These are phyloP conservation scores for Globisporangium apiculatum DNA, from an alignment of 352 stramenopile species.

Conservation along the genomic window DNA sequence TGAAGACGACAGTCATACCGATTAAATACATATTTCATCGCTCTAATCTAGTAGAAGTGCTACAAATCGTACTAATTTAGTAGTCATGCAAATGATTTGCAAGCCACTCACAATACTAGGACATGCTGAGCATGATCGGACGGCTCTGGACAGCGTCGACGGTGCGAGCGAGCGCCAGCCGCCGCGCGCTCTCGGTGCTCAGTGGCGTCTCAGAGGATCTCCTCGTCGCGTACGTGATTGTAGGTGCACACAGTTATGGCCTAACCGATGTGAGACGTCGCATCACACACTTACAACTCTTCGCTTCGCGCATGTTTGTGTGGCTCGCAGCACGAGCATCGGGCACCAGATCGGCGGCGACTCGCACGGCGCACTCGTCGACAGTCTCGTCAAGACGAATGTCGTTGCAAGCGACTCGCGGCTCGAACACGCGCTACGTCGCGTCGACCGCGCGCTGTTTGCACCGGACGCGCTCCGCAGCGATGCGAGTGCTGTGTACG, in stretches of 20 bases:
- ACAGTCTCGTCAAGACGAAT: constrained; percentile 74
- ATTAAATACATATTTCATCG: too few species aligned
- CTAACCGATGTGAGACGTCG: too few species aligned
- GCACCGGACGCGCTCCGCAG: constrained; percentile 22
- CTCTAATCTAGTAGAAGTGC: too few species aligned
- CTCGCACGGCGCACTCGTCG: constrained; percentile 55
- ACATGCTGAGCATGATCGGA: constrained; percentile 4
- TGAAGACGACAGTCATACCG: too few species aligned
- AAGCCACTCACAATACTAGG: not conserved
- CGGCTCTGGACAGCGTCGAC: not conserved
- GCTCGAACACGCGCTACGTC: constrained; percentile 53
- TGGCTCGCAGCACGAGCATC: constrained; percentile 54
- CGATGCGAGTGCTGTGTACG: constrained; percentile 35
- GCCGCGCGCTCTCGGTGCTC: constrained; percentile 41
- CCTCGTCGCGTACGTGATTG: constrained; percentile 38
- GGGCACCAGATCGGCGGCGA: constrained; percentile 73
- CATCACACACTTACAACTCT: too few species aligned
- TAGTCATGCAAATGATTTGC: not conserved
- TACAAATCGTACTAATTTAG: too few species aligned
- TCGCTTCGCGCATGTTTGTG: too few species aligned
- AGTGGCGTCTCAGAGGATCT: constrained; percentile 74
- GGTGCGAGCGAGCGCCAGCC: not conserved
- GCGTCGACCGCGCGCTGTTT: constrained; percentile 63
- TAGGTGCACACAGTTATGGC: too few species aligned
- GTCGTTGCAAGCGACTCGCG: constrained; percentile 45